Conservation (phyloP, 495 filamentous ascomycete species). For the Margaritispora aquatica region DNA sequence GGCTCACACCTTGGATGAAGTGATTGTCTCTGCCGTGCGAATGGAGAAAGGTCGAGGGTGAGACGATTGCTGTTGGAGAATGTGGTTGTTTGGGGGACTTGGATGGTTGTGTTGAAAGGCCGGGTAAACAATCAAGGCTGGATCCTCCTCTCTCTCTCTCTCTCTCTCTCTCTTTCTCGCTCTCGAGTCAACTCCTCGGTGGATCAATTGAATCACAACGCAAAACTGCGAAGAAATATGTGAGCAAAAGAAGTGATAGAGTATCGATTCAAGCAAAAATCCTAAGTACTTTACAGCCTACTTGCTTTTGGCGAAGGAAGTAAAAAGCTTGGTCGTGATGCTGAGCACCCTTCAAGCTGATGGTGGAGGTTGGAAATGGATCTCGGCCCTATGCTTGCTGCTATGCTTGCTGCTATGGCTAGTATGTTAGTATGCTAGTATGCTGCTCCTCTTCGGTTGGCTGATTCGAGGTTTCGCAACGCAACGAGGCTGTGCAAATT, state of each 20-base stretch:
- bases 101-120: not conserved
- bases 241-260: not conserved
- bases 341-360: not conserved
- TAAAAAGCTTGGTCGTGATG: not conserved
- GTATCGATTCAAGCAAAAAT: not conserved
- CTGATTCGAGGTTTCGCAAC: not conserved
- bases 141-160: too few relatives aligned
- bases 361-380: not conserved
- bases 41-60: constrained; percentile 10
- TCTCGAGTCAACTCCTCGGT: not conserved
- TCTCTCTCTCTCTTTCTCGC: too few relatives aligned
- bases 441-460: not conserved
- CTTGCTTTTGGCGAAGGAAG: not conserved
- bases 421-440: too few relatives aligned
- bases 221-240: not conserved
- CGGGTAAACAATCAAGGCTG: not conserved
- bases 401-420: too few relatives aligned
- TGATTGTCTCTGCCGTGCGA: not conserved
- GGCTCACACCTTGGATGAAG: not conserved
- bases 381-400: not conserved
- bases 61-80: constrained; percentile 20
- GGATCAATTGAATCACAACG: not conserved
- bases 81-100: constrained; percentile 10
- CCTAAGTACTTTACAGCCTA: too few relatives aligned
- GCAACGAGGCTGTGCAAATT: not conserved